Base-by-base conservation (phyloP, 495 filamentous ascomycete species). In the Clavariopsis aquatica region DNA sequence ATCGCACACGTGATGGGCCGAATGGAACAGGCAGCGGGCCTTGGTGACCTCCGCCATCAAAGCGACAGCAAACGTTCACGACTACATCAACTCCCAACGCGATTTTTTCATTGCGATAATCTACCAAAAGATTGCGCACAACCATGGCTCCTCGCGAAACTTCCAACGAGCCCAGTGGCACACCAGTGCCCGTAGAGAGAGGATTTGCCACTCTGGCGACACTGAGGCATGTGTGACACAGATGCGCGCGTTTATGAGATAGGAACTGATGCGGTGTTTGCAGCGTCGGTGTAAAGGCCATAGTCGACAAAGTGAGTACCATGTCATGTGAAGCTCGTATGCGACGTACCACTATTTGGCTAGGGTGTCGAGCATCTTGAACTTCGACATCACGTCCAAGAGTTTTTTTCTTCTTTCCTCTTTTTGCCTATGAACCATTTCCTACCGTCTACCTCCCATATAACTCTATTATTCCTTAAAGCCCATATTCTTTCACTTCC, bases 161-260 rank as follows among this genome's bases (percentile, higher is more conserved):
- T 31, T 77, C 72, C 31, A 64, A 79, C 61, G 83, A 85, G 72
- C 75, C 75, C 60, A 75, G 76, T 43, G 78, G 78, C 69, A 85
- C 83, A 36, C 84, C 84, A 31, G 85, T 84, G 65, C 82, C 83
- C 56, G 84, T 89, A 5, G 83, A 91, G 75, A 93, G 85, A 71
- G 87, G 90, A 55, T 85, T 87, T 68, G 90, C 91, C 64, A 94
- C 90, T 41, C 79, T 90, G 58, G 87, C 87, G 58, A 91, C 89
- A 29, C 80, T 95, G 72, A 82, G 84, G 89, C 90, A 81, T 56
- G 52, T 64, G 59, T 61, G 52, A 71, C n/a, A 45, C 0, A 20
- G 12, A 54, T 57, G 36, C 31, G 38, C 41, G 41, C 22, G 19
- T 28, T 41, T 57, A 49, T 29, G 29, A 36, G 51, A 57, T 64